phyloP scores from a whole-genome alignment of 2,329 filamentous ascomycete genomes.

The Torrubiellomyces zombiae region DNA sequence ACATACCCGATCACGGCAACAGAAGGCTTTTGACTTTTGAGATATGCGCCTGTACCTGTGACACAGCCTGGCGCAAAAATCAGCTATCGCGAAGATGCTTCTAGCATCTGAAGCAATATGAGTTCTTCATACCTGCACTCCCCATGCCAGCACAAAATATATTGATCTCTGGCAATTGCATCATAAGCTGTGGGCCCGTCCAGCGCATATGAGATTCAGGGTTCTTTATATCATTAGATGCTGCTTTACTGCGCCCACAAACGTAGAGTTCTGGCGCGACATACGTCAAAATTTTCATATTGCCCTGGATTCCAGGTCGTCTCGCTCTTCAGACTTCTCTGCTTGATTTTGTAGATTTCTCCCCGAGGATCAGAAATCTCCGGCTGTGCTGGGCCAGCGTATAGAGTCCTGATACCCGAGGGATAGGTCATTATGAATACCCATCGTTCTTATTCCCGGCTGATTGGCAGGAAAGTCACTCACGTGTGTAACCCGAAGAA shows the following conservation, averaged over 20 bases:
- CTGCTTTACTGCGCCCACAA: background rate
- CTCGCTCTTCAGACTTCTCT: slow-evolving; percentile 12
- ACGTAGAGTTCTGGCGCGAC: slow-evolving; percentile 2
- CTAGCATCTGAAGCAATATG: background rate
- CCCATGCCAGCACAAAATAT: slow-evolving; percentile 39
- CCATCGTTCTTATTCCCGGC: too few species aligned
- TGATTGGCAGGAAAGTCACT: slow-evolving; percentile 1
- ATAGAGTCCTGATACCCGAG: slow-evolving; percentile 13
- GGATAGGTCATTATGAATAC: slow-evolving; percentile 16
- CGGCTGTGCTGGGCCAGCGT: slow-evolving; percentile 17
- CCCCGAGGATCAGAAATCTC: slow-evolving; percentile 15
- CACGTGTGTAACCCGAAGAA: slow-evolving; percentile 18
- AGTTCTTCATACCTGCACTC: slow-evolving; percentile 17
- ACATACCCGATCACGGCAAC: slow-evolving; percentile 20
- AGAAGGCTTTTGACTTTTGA: slow-evolving; percentile 31
- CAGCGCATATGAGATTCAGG: slow-evolving; percentile 38
- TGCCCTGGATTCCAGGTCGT: slow-evolving; percentile 16
- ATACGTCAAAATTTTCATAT: slow-evolving; percentile 17
- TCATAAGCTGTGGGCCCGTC: slow-evolving; percentile 41
- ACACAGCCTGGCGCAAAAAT: slow-evolving; percentile 25
- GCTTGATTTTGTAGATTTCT: slow-evolving; percentile 14
- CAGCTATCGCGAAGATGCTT: too few species aligned
- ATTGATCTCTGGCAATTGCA: slow-evolving; percentile 37
- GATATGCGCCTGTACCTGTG: slow-evolving; percentile 32
- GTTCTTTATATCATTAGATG: slow-evolving; percentile 17